Evolutionary conservation across 176 grass and related monocot genomes (phyloP).

Genomic region (Bolboschoenus planiculmis): DNA sequence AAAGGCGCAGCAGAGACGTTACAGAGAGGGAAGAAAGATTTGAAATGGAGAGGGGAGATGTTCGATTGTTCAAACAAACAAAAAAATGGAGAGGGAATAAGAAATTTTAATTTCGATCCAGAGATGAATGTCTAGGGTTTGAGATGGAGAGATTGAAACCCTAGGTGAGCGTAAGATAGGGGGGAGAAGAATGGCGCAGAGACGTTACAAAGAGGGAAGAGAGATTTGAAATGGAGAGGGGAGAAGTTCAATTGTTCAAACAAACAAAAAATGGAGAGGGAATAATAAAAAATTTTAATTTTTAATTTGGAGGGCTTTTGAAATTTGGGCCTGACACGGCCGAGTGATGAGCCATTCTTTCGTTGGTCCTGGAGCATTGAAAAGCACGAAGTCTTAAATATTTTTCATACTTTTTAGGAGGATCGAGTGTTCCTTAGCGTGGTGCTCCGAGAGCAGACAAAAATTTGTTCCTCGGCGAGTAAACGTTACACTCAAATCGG

Average conservation of each 20-base stretch:
- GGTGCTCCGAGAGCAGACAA: background rate
- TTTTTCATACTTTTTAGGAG: background rate
- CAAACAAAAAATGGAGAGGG: conserved; percentile 16
- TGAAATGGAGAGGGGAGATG: conserved; percentile 31
- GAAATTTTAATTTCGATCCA: background rate
- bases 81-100: conserved; percentile 16
- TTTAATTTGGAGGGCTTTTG: conserved; percentile 5
- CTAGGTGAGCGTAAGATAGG: background rate
- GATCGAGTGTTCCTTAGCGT: background rate
- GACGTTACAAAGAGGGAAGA: conserved; percentile 1
- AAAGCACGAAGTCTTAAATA: background rate
- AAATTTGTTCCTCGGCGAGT: background rate
- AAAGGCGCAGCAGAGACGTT: conserved; percentile 11
- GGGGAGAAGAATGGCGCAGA: conserved; percentile 1
- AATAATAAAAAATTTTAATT: background rate
- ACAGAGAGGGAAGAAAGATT: conserved; percentile 28
- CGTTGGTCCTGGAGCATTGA: background rate
- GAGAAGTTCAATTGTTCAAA: background rate
- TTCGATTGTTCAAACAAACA: background rate
- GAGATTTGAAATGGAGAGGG: conserved; percentile 49
- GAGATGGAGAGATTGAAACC: conserved; percentile 13
- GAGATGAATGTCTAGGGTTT: background rate
- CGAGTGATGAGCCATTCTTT: background rate
- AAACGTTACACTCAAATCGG: background rate
- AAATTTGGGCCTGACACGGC: background rate